A percentile compares a stretch with the other conserved stretches of the same genome.
These are phyloP conservation scores for Xylariaceae sp. DNA, from an alignment of 2,329 filamentous ascomycete species.

Conservation along the genomic window DNA sequence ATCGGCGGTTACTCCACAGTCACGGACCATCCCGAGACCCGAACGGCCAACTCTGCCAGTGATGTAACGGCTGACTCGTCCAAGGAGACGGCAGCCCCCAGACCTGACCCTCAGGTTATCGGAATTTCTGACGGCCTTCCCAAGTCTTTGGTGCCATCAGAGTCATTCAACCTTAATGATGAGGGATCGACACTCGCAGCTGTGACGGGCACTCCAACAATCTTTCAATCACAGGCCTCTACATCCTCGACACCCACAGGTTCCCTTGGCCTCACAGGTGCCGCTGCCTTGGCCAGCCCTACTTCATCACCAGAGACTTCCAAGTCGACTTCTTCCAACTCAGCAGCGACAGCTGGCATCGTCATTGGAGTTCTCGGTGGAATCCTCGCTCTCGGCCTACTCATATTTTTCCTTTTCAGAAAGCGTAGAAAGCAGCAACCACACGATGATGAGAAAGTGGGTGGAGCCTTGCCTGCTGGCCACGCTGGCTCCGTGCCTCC, in stretches of 20 bases:
- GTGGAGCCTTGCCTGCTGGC: conserved; percentile 37
- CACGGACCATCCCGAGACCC: conserved; percentile 24
- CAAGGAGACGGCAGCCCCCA: conserved; percentile 10
- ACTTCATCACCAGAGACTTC: conserved; percentile 24
- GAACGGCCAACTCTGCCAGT: conserved; percentile 4
- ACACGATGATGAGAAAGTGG: conserved; percentile 60
- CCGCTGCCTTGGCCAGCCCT: conserved; percentile 22
- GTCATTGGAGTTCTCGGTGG: conserved; percentile 74
- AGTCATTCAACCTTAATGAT: conserved; percentile 10
- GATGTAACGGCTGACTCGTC: conserved; percentile 8
- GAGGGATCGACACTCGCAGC: conserved; percentile 13
- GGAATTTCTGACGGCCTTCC: conserved; percentile 10
- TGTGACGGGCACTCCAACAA: conserved; percentile 7
- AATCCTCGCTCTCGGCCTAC: conserved; percentile 59
- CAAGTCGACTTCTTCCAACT: conserved; percentile 17
- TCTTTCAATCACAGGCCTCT: conserved; percentile 14
- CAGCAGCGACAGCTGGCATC: conserved; percentile 67
- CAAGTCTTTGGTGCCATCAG: conserved; percentile 12
- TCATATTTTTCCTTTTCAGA: conserved; percentile 67
- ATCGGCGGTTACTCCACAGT: conserved; percentile 41
- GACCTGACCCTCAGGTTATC: not conserved
- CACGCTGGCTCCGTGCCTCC: conserved; percentile 34
- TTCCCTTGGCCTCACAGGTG: conserved; percentile 15
- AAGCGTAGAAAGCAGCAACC: conserved; percentile 60
- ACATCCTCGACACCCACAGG: conserved; percentile 20